Evolutionary conservation across 495 filamentous ascomycete species (phyloP), one percentile per base, ranked within the genome.

Genomic region (Astrothelium macrocarpum): DNA sequence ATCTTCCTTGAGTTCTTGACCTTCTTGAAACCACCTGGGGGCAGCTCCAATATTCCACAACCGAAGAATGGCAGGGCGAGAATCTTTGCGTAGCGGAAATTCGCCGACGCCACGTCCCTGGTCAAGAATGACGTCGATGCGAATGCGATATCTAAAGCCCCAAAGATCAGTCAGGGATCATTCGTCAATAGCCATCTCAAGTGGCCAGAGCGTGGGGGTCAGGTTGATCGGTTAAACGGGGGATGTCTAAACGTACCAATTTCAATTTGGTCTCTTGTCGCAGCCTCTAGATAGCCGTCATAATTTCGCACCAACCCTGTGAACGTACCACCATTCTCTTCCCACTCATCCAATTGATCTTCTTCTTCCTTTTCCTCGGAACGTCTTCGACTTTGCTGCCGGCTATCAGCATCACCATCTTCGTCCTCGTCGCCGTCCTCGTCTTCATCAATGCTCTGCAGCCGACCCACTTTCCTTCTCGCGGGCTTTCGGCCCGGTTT

Each of bases 1-100:
- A 96, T 96, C 74, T 87, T 90, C 60, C 93, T 82, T 3, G 87
- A 86, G 69, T 95, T 96, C 79, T 97, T 98, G 20, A 84, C 81
- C 66, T 87, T 82, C 81, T 98, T 98, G 59, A 85, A 80, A 20
- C 85, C 85, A 2, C 87, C 86, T 1, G 90, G 85, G 5, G 90
- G 90, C 20, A 98, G 76, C 59, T 97, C 91, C 32, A 98, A 87
- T 62, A 97, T 83, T 0, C 94, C 94, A 1, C 85, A 84, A 42
- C 91, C 92, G 67, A 96, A 89, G 77, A 94, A 96, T 1, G 87
- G 82, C 45, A 88, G 78, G 53, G 85, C 90, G 29, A 92, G 81
- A 49, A 91, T 86, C 76, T 97, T 97, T 12, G 89, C 90, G 70
- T 92, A 96, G 31, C 81, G 80, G 78, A 97, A 97, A 20, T 82